These are phyloP conservation scores for Ascochyta fabae DNA, from an alignment of 2,329 filamentous ascomycete genomes.

Conservation along the genomic window DNA sequence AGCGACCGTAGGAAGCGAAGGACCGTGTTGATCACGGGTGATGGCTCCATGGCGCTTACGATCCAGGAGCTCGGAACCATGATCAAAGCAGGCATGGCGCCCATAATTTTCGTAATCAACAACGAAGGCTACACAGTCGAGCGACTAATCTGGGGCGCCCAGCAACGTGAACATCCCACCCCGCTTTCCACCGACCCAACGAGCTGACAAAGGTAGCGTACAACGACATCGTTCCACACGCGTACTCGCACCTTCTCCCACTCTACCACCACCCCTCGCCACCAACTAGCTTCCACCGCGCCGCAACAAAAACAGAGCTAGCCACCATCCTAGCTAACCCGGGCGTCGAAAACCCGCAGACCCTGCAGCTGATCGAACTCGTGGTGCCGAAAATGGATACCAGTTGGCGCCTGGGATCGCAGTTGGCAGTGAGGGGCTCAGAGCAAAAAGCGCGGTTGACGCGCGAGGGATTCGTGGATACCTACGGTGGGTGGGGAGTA, in stretches of 20 bases:
- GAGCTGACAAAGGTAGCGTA: conserved; percentile 33
- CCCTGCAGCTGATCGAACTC: conserved; percentile 51
- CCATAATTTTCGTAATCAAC: conserved; percentile 54
- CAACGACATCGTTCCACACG: conserved; percentile 50
- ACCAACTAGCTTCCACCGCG: conserved; percentile 44
- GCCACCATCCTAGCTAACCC: conserved; percentile 42
- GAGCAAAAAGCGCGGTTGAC: conserved; percentile 46
- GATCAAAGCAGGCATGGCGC: conserved; percentile 52
- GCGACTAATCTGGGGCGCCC: conserved; percentile 54
- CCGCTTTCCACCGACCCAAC: not conserved
- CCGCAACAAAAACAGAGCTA: conserved; percentile 48
- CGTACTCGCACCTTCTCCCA: conserved; percentile 50
- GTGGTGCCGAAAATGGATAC: conserved; percentile 50
- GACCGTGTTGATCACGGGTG: conserved; percentile 66
- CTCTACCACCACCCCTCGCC: conserved; percentile 49
- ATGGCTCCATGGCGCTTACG: conserved; percentile 69
- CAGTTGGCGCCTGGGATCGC: conserved; percentile 44
- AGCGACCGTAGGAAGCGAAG: conserved; percentile 29
- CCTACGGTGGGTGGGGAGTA: conserved; percentile 42
- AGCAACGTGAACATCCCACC: conserved; percentile 33
- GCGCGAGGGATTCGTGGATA: conserved; percentile 49
- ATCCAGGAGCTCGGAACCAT: conserved; percentile 71
- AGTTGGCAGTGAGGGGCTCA: conserved; percentile 47
- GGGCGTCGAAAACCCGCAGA: conserved; percentile 37
- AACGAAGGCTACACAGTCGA: conserved; percentile 58